These are phyloP conservation scores for Cladosporium sp. DNA, from an alignment of 2,329 filamentous ascomycete species.

Conservation along the genomic window DNA sequence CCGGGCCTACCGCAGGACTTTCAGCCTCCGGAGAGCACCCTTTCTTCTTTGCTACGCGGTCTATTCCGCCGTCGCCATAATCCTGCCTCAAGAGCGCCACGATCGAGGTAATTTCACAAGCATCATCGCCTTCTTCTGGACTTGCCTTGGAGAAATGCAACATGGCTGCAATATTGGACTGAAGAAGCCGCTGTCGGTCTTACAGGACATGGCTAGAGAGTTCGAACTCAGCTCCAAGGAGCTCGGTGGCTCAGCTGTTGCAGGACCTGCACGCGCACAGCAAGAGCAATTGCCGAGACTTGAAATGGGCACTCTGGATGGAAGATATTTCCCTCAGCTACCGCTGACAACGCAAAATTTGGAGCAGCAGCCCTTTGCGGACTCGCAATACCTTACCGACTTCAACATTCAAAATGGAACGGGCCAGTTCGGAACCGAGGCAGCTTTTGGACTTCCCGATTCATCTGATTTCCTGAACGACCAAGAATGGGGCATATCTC, in stretches of 20 bases:
- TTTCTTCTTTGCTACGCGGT: slow-evolving; percentile 5
- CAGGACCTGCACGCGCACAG: neutral
- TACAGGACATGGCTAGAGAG: neutral
- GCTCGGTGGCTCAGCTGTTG: neutral
- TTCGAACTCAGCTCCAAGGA: neutral
- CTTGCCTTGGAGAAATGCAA: neutral
- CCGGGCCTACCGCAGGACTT: neutral
- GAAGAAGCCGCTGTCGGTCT: neutral
- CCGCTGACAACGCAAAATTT: neutral
- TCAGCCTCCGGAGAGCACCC: neutral
- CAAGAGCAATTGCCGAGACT: neutral
- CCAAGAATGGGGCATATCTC: neutral
- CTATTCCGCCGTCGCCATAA: neutral
- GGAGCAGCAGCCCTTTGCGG: neutral
- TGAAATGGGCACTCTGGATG: neutral
- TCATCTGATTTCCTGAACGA: neutral
- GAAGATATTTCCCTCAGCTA: neutral
- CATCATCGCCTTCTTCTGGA: slow-evolving; percentile 4
- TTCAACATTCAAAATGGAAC: neutral
- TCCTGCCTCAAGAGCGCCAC: neutral
- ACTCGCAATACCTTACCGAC: neutral
- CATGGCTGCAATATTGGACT: slow-evolving; percentile 8
- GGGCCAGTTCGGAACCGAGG: neutral
- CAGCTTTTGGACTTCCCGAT: neutral
- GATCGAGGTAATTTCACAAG: neutral